Evolutionary conservation across 2,329 filamentous ascomycete genomes (phyloP).

Genomic region (Didymella arachidicola): DNA sequence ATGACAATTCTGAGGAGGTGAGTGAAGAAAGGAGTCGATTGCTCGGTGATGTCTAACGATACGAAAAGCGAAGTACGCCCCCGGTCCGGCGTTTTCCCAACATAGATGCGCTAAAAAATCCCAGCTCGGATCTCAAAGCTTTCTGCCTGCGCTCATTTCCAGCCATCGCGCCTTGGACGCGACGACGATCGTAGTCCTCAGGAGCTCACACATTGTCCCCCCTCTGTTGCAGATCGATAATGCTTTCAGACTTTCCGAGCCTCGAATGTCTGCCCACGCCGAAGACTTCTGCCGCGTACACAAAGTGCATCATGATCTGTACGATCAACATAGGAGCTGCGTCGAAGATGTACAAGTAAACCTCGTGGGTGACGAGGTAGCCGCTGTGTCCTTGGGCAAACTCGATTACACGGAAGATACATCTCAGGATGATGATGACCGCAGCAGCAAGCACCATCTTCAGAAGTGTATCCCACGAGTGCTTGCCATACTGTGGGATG

Average conservation of each 20-base stretch:
- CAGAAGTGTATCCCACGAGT: slow-evolving; percentile 50
- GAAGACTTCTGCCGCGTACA: slow-evolving; percentile 31
- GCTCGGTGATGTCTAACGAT: not conserved
- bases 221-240: slow-evolving; percentile 30
- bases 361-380: slow-evolving; percentile 54
- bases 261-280: slow-evolving; percentile 19
- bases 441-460: slow-evolving; percentile 54
- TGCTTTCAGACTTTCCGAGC: slow-evolving; percentile 26
- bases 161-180: not conserved
- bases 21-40: not conserved
- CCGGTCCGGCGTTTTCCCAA: slow-evolving; percentile 1
- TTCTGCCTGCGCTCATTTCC: not conserved
- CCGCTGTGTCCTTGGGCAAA: slow-evolving; percentile 57
- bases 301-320: slow-evolving; percentile 46
- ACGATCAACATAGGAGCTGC: slow-evolving; percentile 54
- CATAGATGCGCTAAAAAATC: not conserved
- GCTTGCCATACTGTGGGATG: slow-evolving; percentile 42
- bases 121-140: not conserved
- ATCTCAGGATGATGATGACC: slow-evolving; percentile 58
- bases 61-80: slow-evolving; percentile 25
- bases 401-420: slow-evolving; percentile 59
- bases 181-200: not conserved
- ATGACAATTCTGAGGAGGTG: not conserved
- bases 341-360: slow-evolving; percentile 58
- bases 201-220: slow-evolving; percentile 13